Conservation (phyloP, 2,329 filamentous ascomycete genomes). For the Penicillium sp. region DNA sequence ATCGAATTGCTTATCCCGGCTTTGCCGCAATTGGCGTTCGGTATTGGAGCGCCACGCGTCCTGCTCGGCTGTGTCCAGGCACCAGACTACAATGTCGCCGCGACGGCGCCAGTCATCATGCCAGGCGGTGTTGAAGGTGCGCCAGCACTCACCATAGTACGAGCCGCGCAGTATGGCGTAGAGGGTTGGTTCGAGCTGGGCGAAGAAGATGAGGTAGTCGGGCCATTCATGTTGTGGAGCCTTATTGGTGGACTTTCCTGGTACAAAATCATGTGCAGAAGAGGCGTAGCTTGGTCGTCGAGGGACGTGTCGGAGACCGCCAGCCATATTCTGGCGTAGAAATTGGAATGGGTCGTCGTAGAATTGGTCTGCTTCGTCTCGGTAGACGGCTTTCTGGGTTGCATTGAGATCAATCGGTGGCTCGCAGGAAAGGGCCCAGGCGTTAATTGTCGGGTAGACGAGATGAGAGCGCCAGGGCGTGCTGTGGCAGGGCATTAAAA, state of each 20-base stretch:
- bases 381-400: conserved; percentile 57
- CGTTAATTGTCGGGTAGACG: conserved; percentile 62
- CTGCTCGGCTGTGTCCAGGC: conserved; percentile 34
- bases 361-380: conserved; percentile 86
- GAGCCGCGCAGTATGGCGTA: conserved; percentile 36
- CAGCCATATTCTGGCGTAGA: conserved; percentile 47
- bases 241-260: conserved; percentile 1
- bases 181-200: conserved; percentile 48
- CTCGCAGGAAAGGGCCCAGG: conserved; percentile 82
- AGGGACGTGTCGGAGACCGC: conserved; percentile 29
- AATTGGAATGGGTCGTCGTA: conserved; percentile 59
- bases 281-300: conserved; percentile 27
- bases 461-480: conserved; percentile 91
- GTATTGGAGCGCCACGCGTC: conserved; percentile 28
- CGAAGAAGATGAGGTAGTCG: conserved; percentile 48
- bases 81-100: conserved; percentile 58
- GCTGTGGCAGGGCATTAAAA: conserved; percentile 91
- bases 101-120: conserved; percentile 54
- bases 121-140: conserved; percentile 53
- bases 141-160: conserved; percentile 50
- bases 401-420: conserved; percentile 64
- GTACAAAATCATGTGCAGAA: neutral
- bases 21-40: conserved; percentile 18
- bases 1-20: conserved; percentile 30
- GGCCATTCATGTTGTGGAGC: conserved; percentile 35